phyloP scores from a whole-genome alignment of 2,329 filamentous ascomycete genomes.

The Apiospora hydei region DNA sequence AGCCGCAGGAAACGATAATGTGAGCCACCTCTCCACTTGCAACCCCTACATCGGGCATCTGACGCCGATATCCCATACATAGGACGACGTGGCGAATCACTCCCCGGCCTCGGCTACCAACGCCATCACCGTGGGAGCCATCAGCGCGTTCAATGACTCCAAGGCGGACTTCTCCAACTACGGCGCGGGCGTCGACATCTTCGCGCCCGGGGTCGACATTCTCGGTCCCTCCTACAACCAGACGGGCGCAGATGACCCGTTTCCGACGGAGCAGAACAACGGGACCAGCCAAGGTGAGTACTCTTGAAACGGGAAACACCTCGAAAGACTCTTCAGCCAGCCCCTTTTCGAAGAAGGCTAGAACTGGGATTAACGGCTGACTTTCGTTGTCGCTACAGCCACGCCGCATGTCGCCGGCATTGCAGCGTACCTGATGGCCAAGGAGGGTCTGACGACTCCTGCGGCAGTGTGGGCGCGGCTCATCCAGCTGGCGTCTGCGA shows the following conservation, averaged over 20 bases:
- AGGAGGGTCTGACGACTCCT: conserved; percentile 27
- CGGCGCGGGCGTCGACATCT: conserved; percentile 30
- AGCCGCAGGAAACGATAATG: conserved; percentile 33
- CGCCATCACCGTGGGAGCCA: conserved; percentile 34
- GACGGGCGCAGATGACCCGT: conserved; percentile 35
- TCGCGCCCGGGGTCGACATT: conserved; percentile 32
- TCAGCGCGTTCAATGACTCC: conserved; percentile 27
- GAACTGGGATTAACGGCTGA: no score
- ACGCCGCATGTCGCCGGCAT: conserved; percentile 61
- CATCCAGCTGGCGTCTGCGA: conserved; percentile 17
- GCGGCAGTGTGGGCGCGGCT: conserved; percentile 31
- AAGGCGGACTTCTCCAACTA: conserved; percentile 36
- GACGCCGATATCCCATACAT: background rate
- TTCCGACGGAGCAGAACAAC: conserved; percentile 57
- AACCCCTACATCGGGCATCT: background rate
- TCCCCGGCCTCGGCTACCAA: conserved; percentile 31
- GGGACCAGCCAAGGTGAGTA: background rate
- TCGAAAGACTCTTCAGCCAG: no score
- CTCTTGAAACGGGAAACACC: no score
- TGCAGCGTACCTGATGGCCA: conserved; percentile 50
- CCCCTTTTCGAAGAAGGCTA: no score
- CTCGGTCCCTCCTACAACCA: conserved; percentile 50
- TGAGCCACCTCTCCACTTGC: conserved; percentile 35
- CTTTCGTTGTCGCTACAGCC: conserved; percentile 36
- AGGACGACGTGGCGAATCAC: conserved; percentile 43